A percentile compares a stretch with the other conserved stretches of the same genome.
phyloP scores from a whole-genome alignment of 805 yeast genomes.

The Wickerhamiella spandovensis region DNA sequence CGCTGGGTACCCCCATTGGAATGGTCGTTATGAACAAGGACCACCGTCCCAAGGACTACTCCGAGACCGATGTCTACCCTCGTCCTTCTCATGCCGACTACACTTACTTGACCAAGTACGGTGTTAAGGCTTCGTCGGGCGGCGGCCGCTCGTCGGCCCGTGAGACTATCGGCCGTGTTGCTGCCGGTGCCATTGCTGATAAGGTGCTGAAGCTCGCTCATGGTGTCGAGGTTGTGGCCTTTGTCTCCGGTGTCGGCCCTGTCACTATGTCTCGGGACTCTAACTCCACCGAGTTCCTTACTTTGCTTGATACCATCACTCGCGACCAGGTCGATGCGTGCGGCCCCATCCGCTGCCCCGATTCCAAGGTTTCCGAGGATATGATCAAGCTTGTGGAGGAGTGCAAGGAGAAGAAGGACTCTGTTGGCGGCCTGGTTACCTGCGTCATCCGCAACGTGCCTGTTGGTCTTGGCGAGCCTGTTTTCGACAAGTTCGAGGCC shows the following conservation, averaged over 20 bases:
- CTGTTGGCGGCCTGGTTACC: constrained; percentile 96
- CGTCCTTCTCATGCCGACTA: constrained; percentile 97
- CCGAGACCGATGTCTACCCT: constrained; percentile 89
- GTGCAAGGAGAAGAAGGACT: constrained; percentile 74
- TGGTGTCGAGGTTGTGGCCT: constrained; percentile 88
- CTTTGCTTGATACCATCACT: constrained; percentile 60
- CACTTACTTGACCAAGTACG: constrained; percentile 84
- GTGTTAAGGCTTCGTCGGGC: constrained; percentile 86
- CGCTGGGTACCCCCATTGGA: constrained; percentile 91
- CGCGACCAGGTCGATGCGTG: constrained; percentile 77
- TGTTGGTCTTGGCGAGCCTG: constrained; percentile 94
- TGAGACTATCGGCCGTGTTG: constrained; percentile 97
- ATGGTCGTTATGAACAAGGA: constrained; percentile 90
- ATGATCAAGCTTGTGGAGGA: constrained; percentile 84
- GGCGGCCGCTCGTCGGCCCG: constrained; percentile 97
- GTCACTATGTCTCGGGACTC: constrained; percentile 67
- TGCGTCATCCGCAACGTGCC: constrained; percentile 94
- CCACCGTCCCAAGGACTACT: constrained; percentile 92
- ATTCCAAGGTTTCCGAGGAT: constrained; percentile 46
- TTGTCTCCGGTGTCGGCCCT: constrained; percentile 85
- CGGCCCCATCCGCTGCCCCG: constrained; percentile 94
- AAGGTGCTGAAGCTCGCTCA: constrained; percentile 65
- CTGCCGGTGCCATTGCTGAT: constrained; percentile 98
- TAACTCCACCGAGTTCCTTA: constrained; percentile 46
- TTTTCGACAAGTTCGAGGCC: constrained; percentile 94